phyloP scores from a whole-genome alignment of 257 asterid genomes.

The Hygrophila difformis region DNA sequence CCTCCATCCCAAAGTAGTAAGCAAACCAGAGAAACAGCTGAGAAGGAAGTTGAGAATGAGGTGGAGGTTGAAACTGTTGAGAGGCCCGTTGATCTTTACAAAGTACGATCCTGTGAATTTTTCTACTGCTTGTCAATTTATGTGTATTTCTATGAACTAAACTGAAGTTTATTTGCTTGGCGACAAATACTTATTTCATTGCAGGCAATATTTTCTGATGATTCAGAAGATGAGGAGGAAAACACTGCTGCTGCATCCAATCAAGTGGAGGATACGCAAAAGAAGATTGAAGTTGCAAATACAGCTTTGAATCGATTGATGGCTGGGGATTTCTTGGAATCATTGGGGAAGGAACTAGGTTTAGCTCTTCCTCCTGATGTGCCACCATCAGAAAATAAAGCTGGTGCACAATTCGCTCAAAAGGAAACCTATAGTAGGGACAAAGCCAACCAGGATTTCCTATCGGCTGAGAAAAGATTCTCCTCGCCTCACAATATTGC shows the following conservation, averaged over 20 bases:
- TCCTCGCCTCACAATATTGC: constrained; percentile 16
- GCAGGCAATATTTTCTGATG: constrained; percentile 94
- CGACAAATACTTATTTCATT: too few relatives aligned
- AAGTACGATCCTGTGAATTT: constrained; percentile 29
- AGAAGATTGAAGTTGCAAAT: constrained; percentile 67
- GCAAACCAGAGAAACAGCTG: constrained; percentile 24
- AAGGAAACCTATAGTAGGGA: constrained; percentile 18
- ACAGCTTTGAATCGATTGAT: constrained; percentile 72
- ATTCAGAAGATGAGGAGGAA: constrained; percentile 69
- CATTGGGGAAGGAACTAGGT: constrained; percentile 90
- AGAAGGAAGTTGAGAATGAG: constrained; percentile 37
- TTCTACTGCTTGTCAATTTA: not conserved
- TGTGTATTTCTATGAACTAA: not conserved
- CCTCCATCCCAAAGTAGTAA: constrained; percentile 23
- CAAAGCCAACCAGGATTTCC: constrained; percentile 20
- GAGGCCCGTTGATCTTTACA: constrained; percentile 92
- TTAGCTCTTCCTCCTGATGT: constrained; percentile 69
- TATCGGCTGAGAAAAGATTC: constrained; percentile 13
- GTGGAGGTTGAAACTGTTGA: constrained; percentile 63
- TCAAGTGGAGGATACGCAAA: constrained; percentile 44
- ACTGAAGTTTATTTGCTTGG: too few relatives aligned
- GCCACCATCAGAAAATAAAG: constrained; percentile 33
- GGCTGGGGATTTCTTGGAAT: constrained; percentile 94
- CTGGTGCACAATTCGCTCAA: constrained; percentile 14
- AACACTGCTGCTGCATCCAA: constrained; percentile 19